Evolutionary conservation across 2,329 filamentous ascomycete species (phyloP).

Genomic region (Clarireedia sp.): DNA sequence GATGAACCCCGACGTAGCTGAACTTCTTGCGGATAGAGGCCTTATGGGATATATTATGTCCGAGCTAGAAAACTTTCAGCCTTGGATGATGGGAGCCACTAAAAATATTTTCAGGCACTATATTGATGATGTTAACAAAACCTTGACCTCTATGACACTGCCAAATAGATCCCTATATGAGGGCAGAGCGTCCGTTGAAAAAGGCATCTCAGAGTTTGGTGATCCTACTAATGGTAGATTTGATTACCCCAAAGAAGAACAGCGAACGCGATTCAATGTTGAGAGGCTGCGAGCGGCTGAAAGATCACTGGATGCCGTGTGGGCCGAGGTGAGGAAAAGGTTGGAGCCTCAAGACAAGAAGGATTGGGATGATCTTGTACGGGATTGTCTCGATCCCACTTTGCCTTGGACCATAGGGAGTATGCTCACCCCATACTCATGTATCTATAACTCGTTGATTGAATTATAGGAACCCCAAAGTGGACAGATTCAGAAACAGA

Average conservation of each 20-base stretch:
- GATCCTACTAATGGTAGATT: background rate
- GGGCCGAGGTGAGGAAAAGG: background rate
- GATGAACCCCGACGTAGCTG: background rate
- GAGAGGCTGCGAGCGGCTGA: background rate
- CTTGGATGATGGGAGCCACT: background rate
- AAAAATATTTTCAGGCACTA: background rate
- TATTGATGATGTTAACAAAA: background rate
- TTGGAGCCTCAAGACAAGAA: too few relatives aligned
- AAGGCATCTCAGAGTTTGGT: background rate
- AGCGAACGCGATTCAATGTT: background rate
- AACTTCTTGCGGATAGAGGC: background rate
- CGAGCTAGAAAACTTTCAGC: background rate
- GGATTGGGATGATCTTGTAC: too few relatives aligned
- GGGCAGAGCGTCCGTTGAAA: too few relatives aligned
- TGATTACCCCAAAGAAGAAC: background rate
- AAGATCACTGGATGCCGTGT: background rate
- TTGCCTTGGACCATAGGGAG: background rate
- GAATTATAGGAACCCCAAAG: background rate
- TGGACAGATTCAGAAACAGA: background rate
- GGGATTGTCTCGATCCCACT: too few relatives aligned
- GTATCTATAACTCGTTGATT: background rate
- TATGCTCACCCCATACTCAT: background rate
- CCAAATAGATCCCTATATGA: background rate
- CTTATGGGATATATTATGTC: background rate
- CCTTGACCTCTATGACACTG: background rate